These are phyloP conservation scores for Saccharomycodes ludwigii DNA, from an alignment of 805 yeast genomes.

Conservation along the genomic window DNA sequence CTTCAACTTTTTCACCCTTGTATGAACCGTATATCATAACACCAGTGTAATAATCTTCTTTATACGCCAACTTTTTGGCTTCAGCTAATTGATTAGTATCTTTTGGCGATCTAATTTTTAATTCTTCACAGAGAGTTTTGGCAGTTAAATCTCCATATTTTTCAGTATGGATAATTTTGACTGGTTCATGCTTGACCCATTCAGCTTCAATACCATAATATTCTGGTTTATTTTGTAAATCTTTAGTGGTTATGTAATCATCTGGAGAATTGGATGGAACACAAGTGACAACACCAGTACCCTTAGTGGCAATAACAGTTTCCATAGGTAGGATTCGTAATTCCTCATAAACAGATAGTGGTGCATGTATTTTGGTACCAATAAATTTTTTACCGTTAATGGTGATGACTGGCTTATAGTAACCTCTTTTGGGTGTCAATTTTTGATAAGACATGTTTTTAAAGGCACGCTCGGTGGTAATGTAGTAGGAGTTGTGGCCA, in stretches of 20 bases:
- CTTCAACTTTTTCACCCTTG: conserved; percentile 81
- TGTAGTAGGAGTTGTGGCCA: conserved; percentile 59
- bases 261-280: conserved; percentile 99
- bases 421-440: conserved; percentile 80
- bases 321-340: conserved; percentile 93
- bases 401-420: conserved; percentile 43
- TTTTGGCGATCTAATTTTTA: conserved; percentile 91
- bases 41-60: conserved; percentile 94
- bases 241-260: conserved; percentile 79
- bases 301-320: conserved; percentile 85
- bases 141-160: conserved; percentile 87
- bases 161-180: conserved; percentile 67
- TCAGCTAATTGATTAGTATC: conserved; percentile 75
- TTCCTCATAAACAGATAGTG: conserved; percentile 56
- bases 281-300: conserved; percentile 98
- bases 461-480: conserved; percentile 91
- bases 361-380: conserved; percentile 82
- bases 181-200: conserved; percentile 70
- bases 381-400: conserved; percentile 64
- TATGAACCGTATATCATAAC: conserved; percentile 67
- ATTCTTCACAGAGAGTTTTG: conserved; percentile 65
- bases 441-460: conserved; percentile 96
- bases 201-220: conserved; percentile 73
- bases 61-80: conserved; percentile 91
- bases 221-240: conserved; percentile 79